Evolutionary conservation across 2,329 filamentous ascomycete species (phyloP).

Genomic region (Penicillium sp.): DNA sequence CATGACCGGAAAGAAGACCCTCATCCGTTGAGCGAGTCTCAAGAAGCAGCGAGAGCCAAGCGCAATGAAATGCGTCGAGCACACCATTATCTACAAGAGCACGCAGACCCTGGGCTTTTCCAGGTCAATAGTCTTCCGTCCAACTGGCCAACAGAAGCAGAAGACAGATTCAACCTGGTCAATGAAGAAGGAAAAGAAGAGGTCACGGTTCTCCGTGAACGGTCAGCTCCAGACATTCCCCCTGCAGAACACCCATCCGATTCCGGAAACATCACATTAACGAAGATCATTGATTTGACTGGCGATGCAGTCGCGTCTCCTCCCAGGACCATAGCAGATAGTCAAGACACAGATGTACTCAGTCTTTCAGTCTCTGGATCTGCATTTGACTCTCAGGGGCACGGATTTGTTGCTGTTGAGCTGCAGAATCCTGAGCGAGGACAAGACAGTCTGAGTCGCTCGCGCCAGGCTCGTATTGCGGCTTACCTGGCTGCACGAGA

Average conservation of each 20-base stretch:
- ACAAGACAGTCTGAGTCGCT: slow-evolving; percentile 4
- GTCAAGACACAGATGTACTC: slow-evolving; percentile 19
- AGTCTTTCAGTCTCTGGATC: slow-evolving; percentile 23
- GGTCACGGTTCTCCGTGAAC: not conserved
- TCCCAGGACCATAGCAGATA: slow-evolving; percentile 7
- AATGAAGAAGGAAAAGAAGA: slow-evolving; percentile 1
- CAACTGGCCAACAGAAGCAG: slow-evolving; percentile 22
- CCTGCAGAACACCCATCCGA: not conserved
- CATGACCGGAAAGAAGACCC: not conserved
- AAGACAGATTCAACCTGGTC: not conserved
- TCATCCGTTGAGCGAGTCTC: not conserved
- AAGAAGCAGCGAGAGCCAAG: slow-evolving; percentile 15
- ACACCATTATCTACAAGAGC: slow-evolving; percentile 24
- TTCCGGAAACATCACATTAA: not conserved
- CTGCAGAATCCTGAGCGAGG: not conserved
- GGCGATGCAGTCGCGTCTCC: slow-evolving; percentile 2
- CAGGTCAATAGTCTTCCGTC: slow-evolving; percentile 30
- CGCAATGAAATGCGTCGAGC: slow-evolving; percentile 27
- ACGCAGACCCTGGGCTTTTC: slow-evolving; percentile 19
- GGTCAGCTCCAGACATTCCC: not conserved
- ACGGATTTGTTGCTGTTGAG: not conserved
- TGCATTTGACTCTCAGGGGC: slow-evolving; percentile 10
- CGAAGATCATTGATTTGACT: slow-evolving; percentile 6
- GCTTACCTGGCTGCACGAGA: slow-evolving; percentile 43
- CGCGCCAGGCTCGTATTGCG: slow-evolving; percentile 26